Base-by-base conservation (phyloP, 148 eudicot genomes). In the Silene uniflora region DNA sequence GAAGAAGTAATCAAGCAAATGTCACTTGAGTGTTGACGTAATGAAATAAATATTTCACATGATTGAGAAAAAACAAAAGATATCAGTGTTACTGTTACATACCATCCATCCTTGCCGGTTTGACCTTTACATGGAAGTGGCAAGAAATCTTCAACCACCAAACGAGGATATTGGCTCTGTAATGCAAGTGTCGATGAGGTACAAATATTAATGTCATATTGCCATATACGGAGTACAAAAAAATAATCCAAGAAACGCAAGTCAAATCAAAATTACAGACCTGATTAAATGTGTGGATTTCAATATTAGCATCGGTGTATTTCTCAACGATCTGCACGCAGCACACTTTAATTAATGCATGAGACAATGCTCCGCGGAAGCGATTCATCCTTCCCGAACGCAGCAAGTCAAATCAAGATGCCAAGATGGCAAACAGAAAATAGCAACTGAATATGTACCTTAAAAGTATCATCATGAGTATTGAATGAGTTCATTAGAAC, bases 401-500 rank as follows among this genome's bases (percentile, higher is more conserved):
- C n/a, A n/a, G n/a, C 73, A 65, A 16, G 19, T 56, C 61, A 71
- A 78, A 60, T 39, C 2, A 16, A 14, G 23, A 49, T 49, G 52
- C 0, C 39, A 27, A 32, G 35, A 32, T 32, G 35, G 35, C 35
- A 32, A 32, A 32, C 29, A 76, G 49, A 24, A 12, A 2, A 79
- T 7, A 67, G 62, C 32, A 21, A 32, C 32, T 47, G 27, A 69
- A 52, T 52, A 52, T 10, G 68, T 7, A 95, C 99, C 97, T 92
- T 91, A 24, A 78, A 84, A 58, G 99, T 95, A 64, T 95, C 99
- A 69, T 95, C 99, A 82, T 95, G 97, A 49, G 99, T 95, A 86
- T 95, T 95, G 87, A 95, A 95, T 68, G 99, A 95, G 89, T 95
- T 95, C 99, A 95, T 92, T 24, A 95, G 82, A 78, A 95, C 88